Percentiles rank a stretch among this genome's conserved stretches.
Evolutionary conservation across 805 yeast species (phyloP).

Genomic region (Osmozyma mogii): DNA sequence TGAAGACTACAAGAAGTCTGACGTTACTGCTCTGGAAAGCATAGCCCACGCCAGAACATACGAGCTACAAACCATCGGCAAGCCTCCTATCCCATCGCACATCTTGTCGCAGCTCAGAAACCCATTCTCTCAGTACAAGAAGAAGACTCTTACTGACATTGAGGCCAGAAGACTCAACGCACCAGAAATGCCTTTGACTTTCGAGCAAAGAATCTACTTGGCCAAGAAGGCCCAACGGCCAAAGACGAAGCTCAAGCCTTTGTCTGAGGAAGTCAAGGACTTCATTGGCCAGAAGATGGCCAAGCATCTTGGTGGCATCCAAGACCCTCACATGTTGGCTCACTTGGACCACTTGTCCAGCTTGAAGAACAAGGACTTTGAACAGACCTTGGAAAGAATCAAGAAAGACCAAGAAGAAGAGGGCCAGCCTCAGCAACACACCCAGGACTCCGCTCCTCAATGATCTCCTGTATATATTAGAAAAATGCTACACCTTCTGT

Average conservation of each 20-base stretch:
- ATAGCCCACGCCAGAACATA: constrained; percentile 65
- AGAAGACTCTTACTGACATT: constrained; percentile 42
- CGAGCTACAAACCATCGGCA: constrained; percentile 59
- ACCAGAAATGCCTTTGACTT: constrained; percentile 73
- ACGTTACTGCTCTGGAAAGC: constrained; percentile 47
- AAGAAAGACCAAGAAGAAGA: constrained; percentile 5
- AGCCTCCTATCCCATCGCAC: constrained; percentile 60
- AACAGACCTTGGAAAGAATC: constrained; percentile 18
- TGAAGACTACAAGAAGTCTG: constrained; percentile 44
- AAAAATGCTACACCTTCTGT: neutral
- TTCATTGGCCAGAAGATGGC: constrained; percentile 45
- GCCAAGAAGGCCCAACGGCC: constrained; percentile 40
- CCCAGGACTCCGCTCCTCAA: neutral
- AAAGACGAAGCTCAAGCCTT: constrained; percentile 26
- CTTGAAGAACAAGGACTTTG: constrained; percentile 21
- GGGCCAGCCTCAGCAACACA: no score
- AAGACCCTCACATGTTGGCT: constrained; percentile 25
- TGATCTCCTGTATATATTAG: neutral
- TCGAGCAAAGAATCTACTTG: constrained; percentile 51
- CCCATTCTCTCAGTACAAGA: constrained; percentile 63
- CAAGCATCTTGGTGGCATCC: constrained; percentile 26
- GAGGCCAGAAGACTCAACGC: constrained; percentile 58
- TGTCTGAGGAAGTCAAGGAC: constrained; percentile 48
- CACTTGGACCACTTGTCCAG: constrained; percentile 34
- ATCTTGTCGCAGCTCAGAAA: constrained; percentile 67